Evolutionary conservation across 805 yeast species (phyloP).

Genomic region (Candida broadrunensis): DNA sequence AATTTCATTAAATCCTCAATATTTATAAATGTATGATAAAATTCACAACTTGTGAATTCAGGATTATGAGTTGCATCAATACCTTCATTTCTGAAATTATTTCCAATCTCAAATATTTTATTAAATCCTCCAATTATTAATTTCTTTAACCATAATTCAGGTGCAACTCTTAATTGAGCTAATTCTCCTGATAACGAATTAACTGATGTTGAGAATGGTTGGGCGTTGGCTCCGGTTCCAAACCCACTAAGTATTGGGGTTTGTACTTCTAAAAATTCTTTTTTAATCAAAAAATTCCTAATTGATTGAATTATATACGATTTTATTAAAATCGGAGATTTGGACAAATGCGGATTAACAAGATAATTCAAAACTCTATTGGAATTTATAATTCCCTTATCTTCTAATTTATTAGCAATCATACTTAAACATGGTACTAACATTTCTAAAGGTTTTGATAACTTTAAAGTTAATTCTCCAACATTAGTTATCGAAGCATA

Average conservation of each 20-base stretch:
- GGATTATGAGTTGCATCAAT: slow-evolving; percentile 92
- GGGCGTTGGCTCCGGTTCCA: slow-evolving; percentile 89
- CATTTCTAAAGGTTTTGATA: slow-evolving; percentile 45
- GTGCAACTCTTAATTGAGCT: slow-evolving; percentile 81
- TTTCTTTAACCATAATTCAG: slow-evolving; percentile 90
- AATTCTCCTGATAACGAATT: slow-evolving; percentile 19
- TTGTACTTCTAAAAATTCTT: slow-evolving; percentile 74
- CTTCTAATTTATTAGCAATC: slow-evolving; percentile 58
- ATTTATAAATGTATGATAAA: slow-evolving; percentile 70
- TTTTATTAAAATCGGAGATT: slow-evolving; percentile 48
- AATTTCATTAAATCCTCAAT: slow-evolving; percentile 63
- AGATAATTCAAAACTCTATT: slow-evolving; percentile 75
- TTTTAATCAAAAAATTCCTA: slow-evolving; percentile 51
- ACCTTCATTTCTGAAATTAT: slow-evolving; percentile 87
- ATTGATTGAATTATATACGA: slow-evolving; percentile 53
- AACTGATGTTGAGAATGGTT: slow-evolving; percentile 67
- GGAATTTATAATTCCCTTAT: slow-evolving; percentile 53
- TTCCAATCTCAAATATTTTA: slow-evolving; percentile 82
- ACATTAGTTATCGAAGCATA: slow-evolving; percentile 70
- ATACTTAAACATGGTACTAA: slow-evolving; percentile 60
- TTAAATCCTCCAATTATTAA: slow-evolving; percentile 83
- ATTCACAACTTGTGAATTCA: slow-evolving; percentile 88
- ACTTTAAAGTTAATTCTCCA: slow-evolving; percentile 74
- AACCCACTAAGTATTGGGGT: slow-evolving; percentile 79
- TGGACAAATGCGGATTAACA: slow-evolving; percentile 48